Evolutionary conservation across 2,329 filamentous ascomycete genomes (phyloP), one percentile per base, ranked within the genome.

Genomic region (Alternaria arbusti): DNA sequence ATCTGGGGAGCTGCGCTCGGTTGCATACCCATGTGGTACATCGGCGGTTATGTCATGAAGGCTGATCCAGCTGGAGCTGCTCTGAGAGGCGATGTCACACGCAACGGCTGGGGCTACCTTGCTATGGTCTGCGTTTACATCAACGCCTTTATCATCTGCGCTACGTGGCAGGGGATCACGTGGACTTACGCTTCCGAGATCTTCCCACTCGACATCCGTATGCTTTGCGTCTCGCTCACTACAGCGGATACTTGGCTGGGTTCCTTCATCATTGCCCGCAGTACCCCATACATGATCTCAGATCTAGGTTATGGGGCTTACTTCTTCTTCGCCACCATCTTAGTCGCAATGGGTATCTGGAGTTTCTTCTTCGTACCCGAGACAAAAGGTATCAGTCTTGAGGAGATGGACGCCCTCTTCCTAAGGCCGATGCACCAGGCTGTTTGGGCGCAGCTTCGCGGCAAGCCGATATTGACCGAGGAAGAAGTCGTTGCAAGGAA

Each of bases 61-160:
- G 83, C 82, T 2, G 83, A 86, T 52, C 85, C 85, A 0, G 81
- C 83, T 9, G 78, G 71, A 1, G 81, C 82, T 22, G 84, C 85
- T 44, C 59, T 70, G 3, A 67, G 69, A 3, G 85, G 84, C 8
- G 74, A 78, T 12, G 71, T 82, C 2, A 77, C 81, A 6, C 83
- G 83, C 0, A 73, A 80, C 7, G 83, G 82, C 4, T 85, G 84
- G 60, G 86, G 85, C 0, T 83, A 84, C 61, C 81, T 85, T 13
- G 85, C 86, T 8, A 86, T 85, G 30, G 85, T 85, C 3, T 85
- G 84, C 71, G 83, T 87, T 23, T 87, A 87, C 78, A 77, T 87
- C 1, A 87, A 86, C 65, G 85, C 82, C 1, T 80, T 86, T 47
- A 86, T 86, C 66, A 86, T 86, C 51, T 85, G 80, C 54, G 79